A percentile compares a stretch with the other conserved stretches of the same genome.
phyloP scores from a whole-genome alignment of 2,329 filamentous ascomycete genomes.

The Cytospora schulzeri region DNA sequence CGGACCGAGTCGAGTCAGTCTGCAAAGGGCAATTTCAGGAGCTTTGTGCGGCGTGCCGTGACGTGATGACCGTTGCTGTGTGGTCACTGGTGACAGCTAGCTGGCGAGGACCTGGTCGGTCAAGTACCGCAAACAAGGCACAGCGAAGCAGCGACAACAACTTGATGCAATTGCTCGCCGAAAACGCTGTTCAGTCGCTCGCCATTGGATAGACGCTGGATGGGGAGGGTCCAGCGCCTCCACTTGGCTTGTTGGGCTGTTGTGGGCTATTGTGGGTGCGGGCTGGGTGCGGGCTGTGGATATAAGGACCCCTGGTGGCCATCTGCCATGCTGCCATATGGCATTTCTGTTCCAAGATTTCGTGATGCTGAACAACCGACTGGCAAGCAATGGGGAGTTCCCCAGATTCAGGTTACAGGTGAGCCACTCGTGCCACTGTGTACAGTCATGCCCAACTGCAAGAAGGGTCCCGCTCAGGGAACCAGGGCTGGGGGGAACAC shows the following conservation, averaged over 20 bases:
- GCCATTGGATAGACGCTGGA: constrained; percentile 11
- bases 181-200: constrained; percentile 11
- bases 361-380: neutral
- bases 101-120: constrained; percentile 15
- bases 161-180: constrained; percentile 22
- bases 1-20: constrained; percentile 25
- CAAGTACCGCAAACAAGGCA: constrained; percentile 19
- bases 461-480: constrained; percentile 6
- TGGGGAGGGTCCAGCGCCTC: constrained; percentile 14
- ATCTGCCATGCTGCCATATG: constrained; percentile 23
- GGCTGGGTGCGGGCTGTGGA: constrained; percentile 4
- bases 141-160: constrained; percentile 18
- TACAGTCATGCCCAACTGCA: constrained; percentile 16
- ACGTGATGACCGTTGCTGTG: constrained; percentile 17
- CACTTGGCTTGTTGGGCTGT: constrained; percentile 19
- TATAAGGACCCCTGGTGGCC: constrained; percentile 17
- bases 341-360: constrained; percentile 17
- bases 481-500: neutral
- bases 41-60: constrained; percentile 19
- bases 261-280: constrained; percentile 12
- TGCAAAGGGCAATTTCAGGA: constrained; percentile 16
- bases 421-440: neutral
- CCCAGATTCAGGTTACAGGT: neutral
- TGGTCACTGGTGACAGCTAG: constrained; percentile 4
- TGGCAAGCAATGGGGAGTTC: neutral